Evolutionary conservation across 306 rosid species (phyloP).

Genomic region (Cercis canadensis): DNA sequence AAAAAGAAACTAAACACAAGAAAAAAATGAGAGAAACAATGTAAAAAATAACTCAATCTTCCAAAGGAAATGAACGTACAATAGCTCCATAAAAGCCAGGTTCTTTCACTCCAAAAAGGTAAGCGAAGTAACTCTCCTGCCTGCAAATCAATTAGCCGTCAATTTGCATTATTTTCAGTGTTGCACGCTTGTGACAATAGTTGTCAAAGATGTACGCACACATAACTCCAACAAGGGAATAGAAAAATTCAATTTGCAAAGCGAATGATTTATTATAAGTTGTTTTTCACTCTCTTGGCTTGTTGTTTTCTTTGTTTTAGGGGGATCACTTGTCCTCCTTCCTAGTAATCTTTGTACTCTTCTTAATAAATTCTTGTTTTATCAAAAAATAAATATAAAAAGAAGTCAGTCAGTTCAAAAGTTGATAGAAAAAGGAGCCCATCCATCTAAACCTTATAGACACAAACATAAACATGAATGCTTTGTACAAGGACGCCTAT

Average conservation of each 20-base stretch:
- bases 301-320: not conserved
- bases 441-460: too few relatives aligned
- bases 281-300: too few relatives aligned
- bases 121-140: constrained; percentile 96
- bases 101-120: constrained; percentile 82
- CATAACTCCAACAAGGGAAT: not conserved
- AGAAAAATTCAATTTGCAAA: not conserved
- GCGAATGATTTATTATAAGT: not conserved
- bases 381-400: too few relatives aligned
- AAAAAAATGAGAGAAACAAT: not conserved
- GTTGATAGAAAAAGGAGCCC: too few relatives aligned
- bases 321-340: too few relatives aligned
- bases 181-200: not conserved
- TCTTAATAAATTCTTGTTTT: too few relatives aligned
- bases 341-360: too few relatives aligned
- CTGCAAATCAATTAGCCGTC: constrained; percentile 37
- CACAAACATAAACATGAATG: too few relatives aligned
- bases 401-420: too few relatives aligned
- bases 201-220: not conserved
- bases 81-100: constrained; percentile 94
- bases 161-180: not conserved
- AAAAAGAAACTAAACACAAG: not conserved
- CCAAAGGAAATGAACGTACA: constrained; percentile 51
- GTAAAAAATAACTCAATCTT: not conserved
- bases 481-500: too few relatives aligned